Conservation (phyloP, 257 asterid genomes). For the Eucommia ulmoides region DNA sequence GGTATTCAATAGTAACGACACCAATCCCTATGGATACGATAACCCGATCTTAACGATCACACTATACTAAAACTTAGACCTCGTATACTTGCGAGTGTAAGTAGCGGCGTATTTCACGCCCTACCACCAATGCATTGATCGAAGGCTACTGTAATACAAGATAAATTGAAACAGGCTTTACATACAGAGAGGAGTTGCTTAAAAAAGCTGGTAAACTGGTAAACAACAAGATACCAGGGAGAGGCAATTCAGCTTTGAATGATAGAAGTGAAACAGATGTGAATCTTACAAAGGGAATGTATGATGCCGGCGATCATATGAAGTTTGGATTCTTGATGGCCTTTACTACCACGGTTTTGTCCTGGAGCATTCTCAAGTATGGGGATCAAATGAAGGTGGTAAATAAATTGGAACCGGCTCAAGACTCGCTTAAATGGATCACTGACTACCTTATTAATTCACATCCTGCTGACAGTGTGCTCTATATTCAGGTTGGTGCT, state of each 20-base stretch:
- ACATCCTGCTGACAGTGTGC: too few species aligned
- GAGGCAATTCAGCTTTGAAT: neutral
- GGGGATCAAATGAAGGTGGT: conserved; percentile 1
- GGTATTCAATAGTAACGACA: too few species aligned
- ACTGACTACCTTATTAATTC: too few species aligned
- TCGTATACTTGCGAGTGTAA: too few species aligned
- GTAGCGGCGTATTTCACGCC: too few species aligned
- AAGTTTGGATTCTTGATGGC: neutral
- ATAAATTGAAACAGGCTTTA: conserved; percentile 33
- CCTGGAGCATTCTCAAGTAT: neutral
- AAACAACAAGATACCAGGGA: neutral
- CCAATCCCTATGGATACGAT: too few species aligned
- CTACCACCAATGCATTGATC: conserved; percentile 36
- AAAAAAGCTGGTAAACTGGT: conserved; percentile 13
- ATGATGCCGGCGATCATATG: too few species aligned
- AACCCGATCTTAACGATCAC: too few species aligned
- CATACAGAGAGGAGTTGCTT: conserved; percentile 37
- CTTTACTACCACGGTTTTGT: neutral
- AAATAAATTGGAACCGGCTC: too few species aligned
- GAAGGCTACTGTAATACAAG: conserved; percentile 36
- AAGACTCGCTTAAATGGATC: too few species aligned
- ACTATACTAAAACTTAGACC: too few species aligned
- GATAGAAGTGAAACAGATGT: neutral
- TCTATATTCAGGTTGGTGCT: neutral
- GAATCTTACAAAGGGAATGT: neutral